Evolutionary conservation across 371 early-diverging fungal species (phyloP), one percentile per base, ranked within the genome.

Genomic region (Funneliformis caledonium): DNA sequence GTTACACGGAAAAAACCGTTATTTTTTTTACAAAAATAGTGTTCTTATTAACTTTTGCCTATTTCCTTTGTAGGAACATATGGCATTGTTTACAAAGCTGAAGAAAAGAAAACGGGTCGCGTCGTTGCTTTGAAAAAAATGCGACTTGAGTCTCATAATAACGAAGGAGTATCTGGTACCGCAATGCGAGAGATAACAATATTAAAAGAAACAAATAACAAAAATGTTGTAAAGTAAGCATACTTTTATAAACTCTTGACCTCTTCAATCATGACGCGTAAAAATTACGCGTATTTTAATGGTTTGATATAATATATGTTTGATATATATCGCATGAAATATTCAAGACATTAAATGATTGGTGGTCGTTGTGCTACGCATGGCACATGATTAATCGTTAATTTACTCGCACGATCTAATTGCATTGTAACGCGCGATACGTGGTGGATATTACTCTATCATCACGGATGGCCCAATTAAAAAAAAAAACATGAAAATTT

Each of bases 181-280:
- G 94, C 97, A 42, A 95, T 99, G 60, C 89, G 99, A 81, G 99
- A 99, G 85, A 97, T 99, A 65, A 96, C 99, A 4, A 85, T 99
- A 26, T 89, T 99, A n/a, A 98, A 97, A 86, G 97, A 97, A 85
- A 86, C 99, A 33, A 90, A 94, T 69, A 98, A 99, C 86, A 89
- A 92, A 3, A 96, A 98, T 85, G 94, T 99, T 82, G 94, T 99
- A 62, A 88, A 91, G 94, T 93, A 88, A 84, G 67, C n/a, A 3
- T 37, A 31, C 33, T 37, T 16, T n/a, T 22, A 43, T 42, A 43
- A 43, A n/a, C 45, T 70, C 37, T 43, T 8, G 47, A 19, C n/a
- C 2, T 7, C 4, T 69, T 43, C 8, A 45, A 9, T 19, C 16
- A 56, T 56, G 56, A 56, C 56, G 56, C 56, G 56, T 56, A 56